A percentile compares a stretch with the other conserved stretches of the same genome.
These are phyloP conservation scores for Clarireedia monteithiana DNA, from an alignment of 2,329 filamentous ascomycete species.

Conservation along the genomic window DNA sequence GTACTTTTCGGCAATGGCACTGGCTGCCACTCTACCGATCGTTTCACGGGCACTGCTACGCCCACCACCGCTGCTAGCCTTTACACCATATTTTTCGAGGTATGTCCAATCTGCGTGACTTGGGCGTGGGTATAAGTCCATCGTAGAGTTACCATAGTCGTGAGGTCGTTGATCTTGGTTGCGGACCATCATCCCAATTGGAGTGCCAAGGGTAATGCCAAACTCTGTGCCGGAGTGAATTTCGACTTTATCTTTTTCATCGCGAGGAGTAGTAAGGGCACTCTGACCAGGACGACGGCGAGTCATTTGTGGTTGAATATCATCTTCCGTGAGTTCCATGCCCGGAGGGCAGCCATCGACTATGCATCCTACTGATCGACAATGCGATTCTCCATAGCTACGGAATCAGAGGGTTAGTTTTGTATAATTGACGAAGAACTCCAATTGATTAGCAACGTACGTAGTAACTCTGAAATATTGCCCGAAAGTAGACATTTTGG, in stretches of 20 bases:
- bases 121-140: conserved; percentile 85
- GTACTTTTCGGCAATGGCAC: conserved; percentile 91
- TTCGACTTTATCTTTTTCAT: conserved; percentile 85
- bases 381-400: conserved; percentile 76
- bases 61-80: conserved; percentile 83
- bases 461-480: conserved; percentile 75
- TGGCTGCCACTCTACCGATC: conserved; percentile 85
- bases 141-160: conserved; percentile 84
- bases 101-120: conserved; percentile 97
- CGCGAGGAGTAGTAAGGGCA: conserved; percentile 80
- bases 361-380: conserved; percentile 88
- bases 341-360: conserved; percentile 88
- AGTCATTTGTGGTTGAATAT: conserved; percentile 93
- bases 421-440: neutral
- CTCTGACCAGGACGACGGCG: conserved; percentile 84
- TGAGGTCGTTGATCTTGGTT: conserved; percentile 91
- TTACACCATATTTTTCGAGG: conserved; percentile 92
- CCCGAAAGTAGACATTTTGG: conserved; percentile 81
- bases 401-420: neutral
- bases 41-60: conserved; percentile 91
- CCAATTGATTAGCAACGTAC: conserved; percentile 28
- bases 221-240: conserved; percentile 92
- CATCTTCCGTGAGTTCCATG: conserved; percentile 73
- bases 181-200: conserved; percentile 77
- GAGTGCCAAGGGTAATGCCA: conserved; percentile 82